Base-by-base conservation (phyloP, 805 yeast species). In the Myxozyma mucilagina region DNA sequence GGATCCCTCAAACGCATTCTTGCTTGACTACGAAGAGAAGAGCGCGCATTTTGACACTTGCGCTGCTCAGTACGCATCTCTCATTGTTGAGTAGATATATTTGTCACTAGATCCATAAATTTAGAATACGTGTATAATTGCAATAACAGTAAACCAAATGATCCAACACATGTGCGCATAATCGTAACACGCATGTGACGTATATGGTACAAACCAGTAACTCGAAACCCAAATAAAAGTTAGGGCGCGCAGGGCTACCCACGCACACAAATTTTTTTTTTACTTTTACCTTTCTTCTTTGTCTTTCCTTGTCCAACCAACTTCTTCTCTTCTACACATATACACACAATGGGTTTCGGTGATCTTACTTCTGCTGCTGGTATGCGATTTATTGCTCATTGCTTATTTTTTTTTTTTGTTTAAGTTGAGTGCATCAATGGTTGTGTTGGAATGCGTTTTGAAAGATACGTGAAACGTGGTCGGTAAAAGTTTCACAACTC, bases 21-120 rank as follows among this genome's bases (percentile, higher is more conserved):
- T 86, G 64, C 71, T 73, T 35, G 93, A 89, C 67, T 76, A 82
- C 63, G 74, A 80, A 47, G 88, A 83, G 57, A 87, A 90, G 74
- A 79, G 80, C 64, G 78, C 75, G 35, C 75, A 83, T 65, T 92
- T 92, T 69, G 90, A 87, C 73, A 82, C 81, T 36, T 80, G 91
- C 47, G 89, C 87, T 45, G 78, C 77, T 32, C 87, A 86, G 72
- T 87, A 86, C 52, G 36, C 59, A 16, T n/a, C 47, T n/a, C 24
- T 49, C 54, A 55, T 61, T 51, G 62, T 61, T 20, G 63, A 61
- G 51, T 61, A 59, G 47, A 41, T 41, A 41, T 14, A 10, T n/a
- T 14, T 41, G n/a, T 41, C 20, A n/a, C 18, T 41, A 9, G 20
- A 41, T 41, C 4, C 20, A n/a, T 41, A 20, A 13, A n/a, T 20